A percentile compares a stretch with the other conserved stretches of the same genome.
Evolutionary conservation across 768 basidiomycete species (phyloP).

Genomic region (Termitomyces sp.): DNA sequence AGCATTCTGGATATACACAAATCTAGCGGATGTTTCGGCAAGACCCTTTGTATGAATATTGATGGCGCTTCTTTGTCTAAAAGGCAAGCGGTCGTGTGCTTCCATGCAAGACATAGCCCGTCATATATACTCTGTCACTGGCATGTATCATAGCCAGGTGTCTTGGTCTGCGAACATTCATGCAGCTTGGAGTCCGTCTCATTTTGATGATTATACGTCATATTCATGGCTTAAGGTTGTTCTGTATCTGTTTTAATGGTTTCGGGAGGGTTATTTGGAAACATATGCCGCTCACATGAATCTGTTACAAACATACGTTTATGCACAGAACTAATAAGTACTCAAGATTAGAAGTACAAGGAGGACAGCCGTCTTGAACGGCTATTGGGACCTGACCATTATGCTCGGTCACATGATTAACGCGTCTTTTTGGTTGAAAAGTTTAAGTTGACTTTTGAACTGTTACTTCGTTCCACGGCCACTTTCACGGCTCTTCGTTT

Average conservation of each 20-base stretch:
- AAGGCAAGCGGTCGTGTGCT: not conserved
- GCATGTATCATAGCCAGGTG: not conserved
- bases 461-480: slow-evolving; percentile 11
- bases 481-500: not conserved
- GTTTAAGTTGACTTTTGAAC: slow-evolving; percentile 4
- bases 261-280: not conserved
- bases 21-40: too few relatives aligned
- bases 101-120: not conserved
- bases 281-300: not conserved
- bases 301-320: too few relatives aligned
- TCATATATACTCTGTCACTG: too few relatives aligned
- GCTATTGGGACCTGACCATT: not conserved
- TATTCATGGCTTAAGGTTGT: not conserved
- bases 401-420: slow-evolving; percentile 19
- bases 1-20: too few relatives aligned
- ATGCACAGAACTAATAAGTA: too few relatives aligned
- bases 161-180: not conserved
- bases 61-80: not conserved
- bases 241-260: not conserved
- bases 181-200: not conserved
- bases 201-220: not conserved
- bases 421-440: slow-evolving; percentile 16
- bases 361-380: too few relatives aligned
- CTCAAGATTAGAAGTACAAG: too few relatives aligned
- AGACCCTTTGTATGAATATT: not conserved